Conservation (phyloP, 495 filamentous ascomycete species). For the Neurospora tetrasperma region DNA sequence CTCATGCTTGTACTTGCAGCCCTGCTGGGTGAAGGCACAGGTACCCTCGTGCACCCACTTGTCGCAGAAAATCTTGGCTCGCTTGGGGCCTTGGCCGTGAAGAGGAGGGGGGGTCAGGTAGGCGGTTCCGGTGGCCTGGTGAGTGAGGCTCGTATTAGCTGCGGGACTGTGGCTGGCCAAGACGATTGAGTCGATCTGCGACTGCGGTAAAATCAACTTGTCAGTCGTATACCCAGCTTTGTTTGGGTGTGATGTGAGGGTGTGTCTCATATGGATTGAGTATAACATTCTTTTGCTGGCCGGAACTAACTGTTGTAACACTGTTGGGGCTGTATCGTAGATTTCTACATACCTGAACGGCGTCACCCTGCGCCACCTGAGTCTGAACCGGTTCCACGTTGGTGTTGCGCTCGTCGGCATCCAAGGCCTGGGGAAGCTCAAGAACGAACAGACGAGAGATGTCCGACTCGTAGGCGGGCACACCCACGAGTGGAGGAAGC, state of each 20-base stretch:
- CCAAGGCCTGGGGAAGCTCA: slow-evolving; percentile 26
- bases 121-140: slow-evolving; percentile 2
- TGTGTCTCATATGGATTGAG: not conserved
- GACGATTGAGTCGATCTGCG: slow-evolving; percentile 16
- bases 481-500: slow-evolving; percentile 35
- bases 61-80: slow-evolving; percentile 66
- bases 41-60: slow-evolving; percentile 78
- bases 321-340: not conserved
- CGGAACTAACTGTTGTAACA: not conserved
- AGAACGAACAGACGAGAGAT: slow-evolving; percentile 31
- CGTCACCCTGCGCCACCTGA: not conserved
- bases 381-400: slow-evolving; percentile 18
- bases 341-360: not conserved
- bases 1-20: slow-evolving; percentile 79
- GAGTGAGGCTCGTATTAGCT: not conserved
- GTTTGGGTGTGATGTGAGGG: not conserved
- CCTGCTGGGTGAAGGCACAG: slow-evolving; percentile 76
- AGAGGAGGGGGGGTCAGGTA: not conserved
- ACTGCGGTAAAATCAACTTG: not conserved
- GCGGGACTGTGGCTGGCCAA: not conserved
- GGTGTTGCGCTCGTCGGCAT: slow-evolving; percentile 25
- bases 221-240: not conserved
- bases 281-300: no score
- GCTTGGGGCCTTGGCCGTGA: slow-evolving; percentile 18
- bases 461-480: slow-evolving; percentile 22